Evolutionary conservation across 2,329 filamentous ascomycete genomes (phyloP).

Genomic region (Sporothrix luriei): DNA sequence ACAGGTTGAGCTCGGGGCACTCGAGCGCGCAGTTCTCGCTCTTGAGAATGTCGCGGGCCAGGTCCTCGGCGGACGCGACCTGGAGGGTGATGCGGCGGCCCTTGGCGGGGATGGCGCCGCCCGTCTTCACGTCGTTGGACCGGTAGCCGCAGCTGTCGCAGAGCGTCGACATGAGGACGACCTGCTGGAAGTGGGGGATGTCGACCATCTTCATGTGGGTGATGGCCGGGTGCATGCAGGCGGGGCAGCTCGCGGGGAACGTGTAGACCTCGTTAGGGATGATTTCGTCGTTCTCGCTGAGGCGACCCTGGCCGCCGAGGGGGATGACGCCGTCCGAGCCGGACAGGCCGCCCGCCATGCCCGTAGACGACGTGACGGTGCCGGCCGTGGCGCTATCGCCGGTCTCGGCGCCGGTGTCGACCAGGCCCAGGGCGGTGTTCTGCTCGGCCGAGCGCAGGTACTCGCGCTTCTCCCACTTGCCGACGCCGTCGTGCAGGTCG

Average conservation of each 20-base stretch:
- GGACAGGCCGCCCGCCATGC: conserved; percentile 43
- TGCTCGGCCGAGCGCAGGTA: conserved; percentile 82
- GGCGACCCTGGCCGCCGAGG: conserved; percentile 45
- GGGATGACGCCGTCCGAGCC: conserved; percentile 55
- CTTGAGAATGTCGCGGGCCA: conserved; percentile 93
- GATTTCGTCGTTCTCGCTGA: conserved; percentile 70
- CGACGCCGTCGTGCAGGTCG: conserved; percentile 73
- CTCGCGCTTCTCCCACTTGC: conserved; percentile 86
- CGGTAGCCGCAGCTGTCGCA: conserved; percentile 92
- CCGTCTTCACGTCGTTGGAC: conserved; percentile 96
- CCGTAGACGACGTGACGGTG: conserved; percentile 33
- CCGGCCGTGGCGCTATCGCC: conserved; percentile 12
- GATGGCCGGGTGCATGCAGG: conserved; percentile 80
- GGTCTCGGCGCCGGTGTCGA: conserved; percentile 59
- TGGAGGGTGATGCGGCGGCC: conserved; percentile 80
- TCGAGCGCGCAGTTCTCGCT: conserved; percentile 86
- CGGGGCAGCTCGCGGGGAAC: conserved; percentile 89
- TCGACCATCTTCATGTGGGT: conserved; percentile 99
- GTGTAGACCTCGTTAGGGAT: conserved; percentile 89
- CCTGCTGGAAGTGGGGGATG: conserved; percentile 97
- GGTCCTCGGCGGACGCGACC: conserved; percentile 70
- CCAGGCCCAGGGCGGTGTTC: conserved; percentile 81
- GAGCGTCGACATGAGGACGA: conserved; percentile 91
- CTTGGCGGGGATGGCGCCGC: conserved; percentile 83
- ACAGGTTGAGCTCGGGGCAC: conserved; percentile 83